A percentile compares a stretch with the other conserved stretches of the same genome.
phyloP scores from a whole-genome alignment of 2,329 filamentous ascomycete species.

The Xylaria sp. region DNA sequence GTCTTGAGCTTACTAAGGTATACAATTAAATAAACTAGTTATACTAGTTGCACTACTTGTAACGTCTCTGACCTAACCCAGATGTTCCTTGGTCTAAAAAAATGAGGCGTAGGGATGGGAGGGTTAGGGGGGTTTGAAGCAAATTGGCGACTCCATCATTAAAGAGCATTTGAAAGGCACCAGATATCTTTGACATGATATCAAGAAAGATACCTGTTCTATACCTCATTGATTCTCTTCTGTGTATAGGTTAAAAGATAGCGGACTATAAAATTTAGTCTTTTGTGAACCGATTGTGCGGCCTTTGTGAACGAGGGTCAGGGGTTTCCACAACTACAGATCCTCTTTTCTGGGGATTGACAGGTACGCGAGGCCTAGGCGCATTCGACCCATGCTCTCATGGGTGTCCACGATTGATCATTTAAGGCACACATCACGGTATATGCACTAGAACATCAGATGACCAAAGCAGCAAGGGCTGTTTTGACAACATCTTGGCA shows the following conservation, averaged over 20 bases:
- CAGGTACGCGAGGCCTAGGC: background rate
- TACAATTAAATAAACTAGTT: background rate
- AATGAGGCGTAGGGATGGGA: background rate
- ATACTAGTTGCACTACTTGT: background rate
- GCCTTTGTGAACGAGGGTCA: background rate
- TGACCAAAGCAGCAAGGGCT: conserved; percentile 8
- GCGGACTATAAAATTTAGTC: background rate
- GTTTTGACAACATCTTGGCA: conserved; percentile 9
- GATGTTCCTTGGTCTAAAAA: background rate
- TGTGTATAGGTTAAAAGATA: background rate
- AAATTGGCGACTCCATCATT: background rate
- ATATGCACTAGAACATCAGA: background rate
- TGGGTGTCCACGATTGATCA: background rate
- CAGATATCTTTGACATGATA: background rate
- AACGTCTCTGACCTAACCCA: background rate
- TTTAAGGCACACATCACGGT: background rate
- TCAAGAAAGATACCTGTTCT: background rate
- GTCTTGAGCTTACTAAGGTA: conserved; percentile 11
- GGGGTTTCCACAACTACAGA: background rate
- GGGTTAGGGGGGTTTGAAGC: background rate
- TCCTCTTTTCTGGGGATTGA: conserved; percentile 5
- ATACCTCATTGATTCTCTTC: background rate
- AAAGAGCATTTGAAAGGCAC: background rate
- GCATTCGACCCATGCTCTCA: conserved; percentile 6
- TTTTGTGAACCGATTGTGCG: background rate